Evolutionary conservation across 2,329 filamentous ascomycete species (phyloP), one percentile per base, ranked within the genome.

Genomic region (Venturiaceae sp.): DNA sequence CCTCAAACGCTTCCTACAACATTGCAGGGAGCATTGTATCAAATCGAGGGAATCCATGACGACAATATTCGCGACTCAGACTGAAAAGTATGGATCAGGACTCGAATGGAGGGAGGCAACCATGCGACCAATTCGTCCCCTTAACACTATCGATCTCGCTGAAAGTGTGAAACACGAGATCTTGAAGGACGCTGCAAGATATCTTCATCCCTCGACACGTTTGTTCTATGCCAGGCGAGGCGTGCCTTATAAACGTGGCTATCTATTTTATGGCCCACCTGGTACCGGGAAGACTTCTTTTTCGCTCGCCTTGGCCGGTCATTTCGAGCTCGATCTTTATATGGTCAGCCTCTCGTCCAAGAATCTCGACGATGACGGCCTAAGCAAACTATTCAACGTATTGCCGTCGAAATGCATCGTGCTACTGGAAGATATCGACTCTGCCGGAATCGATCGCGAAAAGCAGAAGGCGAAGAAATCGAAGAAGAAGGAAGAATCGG

Each of bases 201-300:
- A 53, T 28, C 76, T 94, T 0, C 83, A 90, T 57, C 87, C 88
- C 0, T 74, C 78, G 0, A 88, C 84, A 0, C 81, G 83, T 1
- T 78, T 84, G 19, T 95, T 89, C 89, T 95, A 96, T 68, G 79
- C 85, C 0, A 87, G 89, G 63, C 81, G 90, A 6, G 90, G 90
- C 0, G 92, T 95, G 33, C 90, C 91, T 0, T 95, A 95, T 69
- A 82, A 90, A 14, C 80, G 90, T 4, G 91, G 90, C 0, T 95
- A 94, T 66, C 80, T 95, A 16, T 50, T 30, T n/a, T 95, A 92
- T 61, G 90, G 90, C 0, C 89, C 89, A 0, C 88, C 88, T 0
- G 88, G 89, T 0, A 92, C 88, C 0, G 88, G 89, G 14, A 94
- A 92, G 71, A 87, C 83, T 0, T 66, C 36, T 88, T 88, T 74